Conservation (phyloP, 345 rosid genomes). For the Kernera saxatilis region DNA sequence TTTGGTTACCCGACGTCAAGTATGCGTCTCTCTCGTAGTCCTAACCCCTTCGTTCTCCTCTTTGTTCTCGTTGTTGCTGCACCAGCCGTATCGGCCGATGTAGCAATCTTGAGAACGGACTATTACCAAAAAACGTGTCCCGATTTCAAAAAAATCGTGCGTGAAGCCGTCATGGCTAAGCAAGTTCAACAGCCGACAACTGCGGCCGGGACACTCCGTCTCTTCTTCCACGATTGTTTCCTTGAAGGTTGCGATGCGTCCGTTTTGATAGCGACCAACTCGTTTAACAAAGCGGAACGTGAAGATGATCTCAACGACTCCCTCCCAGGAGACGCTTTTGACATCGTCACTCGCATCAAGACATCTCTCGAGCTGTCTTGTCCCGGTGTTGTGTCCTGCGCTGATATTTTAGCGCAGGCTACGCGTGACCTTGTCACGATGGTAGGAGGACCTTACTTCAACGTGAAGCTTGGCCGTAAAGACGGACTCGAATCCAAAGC, state of each 20-base stretch:
- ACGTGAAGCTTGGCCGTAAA: constrained; percentile 45
- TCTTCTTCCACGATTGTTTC: constrained; percentile 58
- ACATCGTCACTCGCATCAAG: constrained; percentile 41
- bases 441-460: constrained; percentile 55
- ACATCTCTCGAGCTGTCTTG: constrained; percentile 48
- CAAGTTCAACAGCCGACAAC: constrained; percentile 45
- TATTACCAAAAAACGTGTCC: constrained; percentile 57
- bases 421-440: constrained; percentile 54
- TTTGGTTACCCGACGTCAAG: background rate
- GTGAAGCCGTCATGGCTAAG: constrained; percentile 31
- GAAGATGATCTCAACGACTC: constrained; percentile 42
- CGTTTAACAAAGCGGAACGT: constrained; percentile 53
- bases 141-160: constrained; percentile 37
- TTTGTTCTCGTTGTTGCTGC: background rate
- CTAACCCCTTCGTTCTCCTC: constrained; percentile 3
- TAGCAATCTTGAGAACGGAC: constrained; percentile 28
- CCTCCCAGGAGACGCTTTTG: constrained; percentile 58
- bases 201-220: constrained; percentile 51
- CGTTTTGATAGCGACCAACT: constrained; percentile 40
- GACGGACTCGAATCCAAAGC: constrained; percentile 48
- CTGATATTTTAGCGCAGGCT: constrained; percentile 48
- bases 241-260: constrained; percentile 65
- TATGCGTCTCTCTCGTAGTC: constrained; percentile 7
- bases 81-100: constrained; percentile 15
- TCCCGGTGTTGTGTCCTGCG: constrained; percentile 55